Evolutionary conservation across 805 yeast species (phyloP), one percentile per base, ranked within the genome.

Genomic region (Yamadazyma paraphyllophila): DNA sequence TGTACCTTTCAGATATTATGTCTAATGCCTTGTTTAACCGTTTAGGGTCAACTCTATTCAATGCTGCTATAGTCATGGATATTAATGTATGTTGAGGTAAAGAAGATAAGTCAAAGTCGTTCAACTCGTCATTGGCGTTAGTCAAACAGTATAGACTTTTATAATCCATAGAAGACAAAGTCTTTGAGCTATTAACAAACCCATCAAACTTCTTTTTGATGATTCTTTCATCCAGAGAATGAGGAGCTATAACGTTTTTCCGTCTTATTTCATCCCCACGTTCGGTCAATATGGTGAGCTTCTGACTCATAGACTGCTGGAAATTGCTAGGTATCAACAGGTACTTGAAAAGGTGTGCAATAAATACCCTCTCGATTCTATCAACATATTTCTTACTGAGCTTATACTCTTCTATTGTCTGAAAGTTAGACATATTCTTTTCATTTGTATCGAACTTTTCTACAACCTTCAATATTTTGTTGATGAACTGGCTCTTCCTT

Each of bases 101-200:
- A 8, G 78, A 67, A 2, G 88, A 73, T 45, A 88, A 78, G 60
- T 92, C 92, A 58, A 88, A 85, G 32, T 75, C 74, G 27, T 80
- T 75, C 47, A 88, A 67, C 41, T 83, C 82, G 57, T 83, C 81
- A 34, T 69, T 65, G 27, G 81, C 68, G 33, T 78, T 81, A 11
- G 85, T 82, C 47, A 92, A 73, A 24, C 83, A 78, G 60, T 80
- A 94, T 35, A 91, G 66, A 12, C 82, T 70, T 42, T 83, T 77
- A 60, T 83, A 88, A 52, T 69, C 75, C 14, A 59, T 41, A 5
- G 58, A 43, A 39, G 58, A 62, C 11, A 70, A 31, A 32, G 57
- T 62, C 36, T 63, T 67, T 13, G 63, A 41, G 1, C 64, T 51
- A 48, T 67, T 69, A 7, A 58, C 52, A 43, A 72, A 71, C 5